phyloP scores from a whole-genome alignment of 73 alveolate species.

The Tetrahymena malaccensis region DNA sequence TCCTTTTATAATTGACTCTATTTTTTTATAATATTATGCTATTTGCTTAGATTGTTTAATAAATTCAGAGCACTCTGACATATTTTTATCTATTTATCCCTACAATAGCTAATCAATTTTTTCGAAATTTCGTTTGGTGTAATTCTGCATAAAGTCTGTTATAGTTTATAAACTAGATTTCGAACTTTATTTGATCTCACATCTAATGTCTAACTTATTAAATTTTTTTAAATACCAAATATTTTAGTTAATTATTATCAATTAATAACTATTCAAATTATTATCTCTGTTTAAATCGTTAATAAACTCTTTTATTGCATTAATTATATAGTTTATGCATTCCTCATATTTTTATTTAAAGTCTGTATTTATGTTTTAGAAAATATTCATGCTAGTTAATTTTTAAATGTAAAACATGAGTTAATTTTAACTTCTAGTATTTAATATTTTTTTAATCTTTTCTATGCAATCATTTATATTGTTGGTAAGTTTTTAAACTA shows the following conservation, averaged over 20 bases:
- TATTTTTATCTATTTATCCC: neutral
- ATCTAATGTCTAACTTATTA: neutral
- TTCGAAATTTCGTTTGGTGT: neutral
- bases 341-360: neutral
- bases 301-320: neutral
- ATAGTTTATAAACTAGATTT: no score
- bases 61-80: neutral
- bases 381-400: neutral
- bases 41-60: no score
- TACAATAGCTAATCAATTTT: neutral
- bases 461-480: no score
- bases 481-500: no score
- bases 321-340: neutral
- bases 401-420: no score
- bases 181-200: neutral
- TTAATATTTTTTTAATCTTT: neutral
- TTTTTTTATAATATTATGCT: neutral
- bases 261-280: no score
- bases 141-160: neutral
- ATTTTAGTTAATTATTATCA: neutral
- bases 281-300: neutral
- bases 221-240: no score
- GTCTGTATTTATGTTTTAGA: neutral
- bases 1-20: neutral
- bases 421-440: no score